Conservation (phyloP, 2,329 filamentous ascomycete species). For the Claviceps pazoutovae region DNA sequence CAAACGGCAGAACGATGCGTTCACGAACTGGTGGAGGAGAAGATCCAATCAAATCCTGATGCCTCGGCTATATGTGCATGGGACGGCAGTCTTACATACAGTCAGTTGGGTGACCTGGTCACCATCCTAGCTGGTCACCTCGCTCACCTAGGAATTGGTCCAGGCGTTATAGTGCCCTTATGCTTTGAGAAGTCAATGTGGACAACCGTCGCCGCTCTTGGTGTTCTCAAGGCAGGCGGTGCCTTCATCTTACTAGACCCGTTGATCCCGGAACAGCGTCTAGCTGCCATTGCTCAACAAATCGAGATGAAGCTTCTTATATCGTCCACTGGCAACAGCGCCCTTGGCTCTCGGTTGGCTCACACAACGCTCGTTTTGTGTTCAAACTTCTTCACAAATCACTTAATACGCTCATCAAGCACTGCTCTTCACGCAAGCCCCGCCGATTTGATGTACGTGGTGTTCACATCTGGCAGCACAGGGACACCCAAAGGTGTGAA, state of each 20-base stretch:
- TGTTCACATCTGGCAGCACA: slow-evolving; percentile 13
- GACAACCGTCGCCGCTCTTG: slow-evolving; percentile 30
- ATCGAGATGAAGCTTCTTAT: too few species aligned
- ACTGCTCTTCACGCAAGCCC: too few species aligned
- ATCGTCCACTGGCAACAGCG: background rate
- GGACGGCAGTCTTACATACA: slow-evolving; percentile 34
- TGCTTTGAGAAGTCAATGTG: slow-evolving; percentile 36
- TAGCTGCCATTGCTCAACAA: background rate
- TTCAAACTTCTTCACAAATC: background rate
- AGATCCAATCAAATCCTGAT: slow-evolving; percentile 22
- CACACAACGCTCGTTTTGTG: background rate
- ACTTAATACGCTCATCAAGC: background rate
- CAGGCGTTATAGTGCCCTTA: slow-evolving; percentile 24
- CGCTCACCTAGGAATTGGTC: slow-evolving; percentile 18
- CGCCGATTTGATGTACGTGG: slow-evolving; percentile 7
- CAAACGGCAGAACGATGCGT: slow-evolving; percentile 27
- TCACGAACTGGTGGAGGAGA: slow-evolving; percentile 31
- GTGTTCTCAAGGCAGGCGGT: slow-evolving; percentile 34
- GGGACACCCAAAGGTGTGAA: slow-evolving; percentile 12
- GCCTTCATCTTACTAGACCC: slow-evolving; percentile 34
- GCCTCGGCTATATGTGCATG: slow-evolving; percentile 32
- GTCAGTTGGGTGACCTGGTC: slow-evolving; percentile 28
- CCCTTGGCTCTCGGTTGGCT: too few species aligned
- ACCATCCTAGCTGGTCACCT: slow-evolving; percentile 27
- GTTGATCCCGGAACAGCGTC: slow-evolving; percentile 26